phyloP scores from a whole-genome alignment of 2,329 filamentous ascomycete species.

The Penicillium sp. region DNA sequence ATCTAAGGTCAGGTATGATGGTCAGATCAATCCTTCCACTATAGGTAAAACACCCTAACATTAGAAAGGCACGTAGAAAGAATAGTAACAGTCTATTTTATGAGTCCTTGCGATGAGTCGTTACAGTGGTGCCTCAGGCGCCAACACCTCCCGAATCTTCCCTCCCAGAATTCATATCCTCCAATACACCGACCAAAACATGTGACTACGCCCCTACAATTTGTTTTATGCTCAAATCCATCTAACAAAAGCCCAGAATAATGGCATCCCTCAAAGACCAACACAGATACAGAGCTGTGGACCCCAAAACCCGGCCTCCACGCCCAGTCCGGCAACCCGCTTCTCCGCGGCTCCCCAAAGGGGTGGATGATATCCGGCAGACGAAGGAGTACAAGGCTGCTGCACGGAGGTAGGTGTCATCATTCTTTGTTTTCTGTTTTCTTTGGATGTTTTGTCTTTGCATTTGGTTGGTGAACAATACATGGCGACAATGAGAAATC shows the following conservation, averaged over 20 bases:
- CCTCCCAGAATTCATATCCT: background rate
- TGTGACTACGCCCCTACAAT: background rate
- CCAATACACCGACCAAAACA: background rate
- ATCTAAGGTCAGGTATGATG: no score
- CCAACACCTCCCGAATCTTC: background rate
- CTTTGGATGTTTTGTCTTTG: background rate
- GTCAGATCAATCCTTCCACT: no score
- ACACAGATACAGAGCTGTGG: constrained; percentile 18
- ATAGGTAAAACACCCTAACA: no score
- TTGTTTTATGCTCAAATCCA: background rate
- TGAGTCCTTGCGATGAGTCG: no score
- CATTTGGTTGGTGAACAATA: background rate
- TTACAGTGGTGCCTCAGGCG: constrained; percentile 1
- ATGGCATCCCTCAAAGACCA: constrained; percentile 2
- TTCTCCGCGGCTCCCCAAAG: constrained; percentile 5
- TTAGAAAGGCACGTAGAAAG: no score
- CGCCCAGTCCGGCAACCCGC: constrained; percentile 11
- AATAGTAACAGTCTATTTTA: no score
- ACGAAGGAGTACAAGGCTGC: constrained; percentile 43
- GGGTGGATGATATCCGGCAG: constrained; percentile 35
- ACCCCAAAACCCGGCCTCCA: constrained; percentile 11
- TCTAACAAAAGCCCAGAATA: background rate
- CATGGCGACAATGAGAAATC: background rate
- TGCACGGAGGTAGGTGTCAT: constrained; percentile 35
- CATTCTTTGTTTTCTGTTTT: background rate